Evolutionary conservation across 768 basidiomycete species (phyloP).

Genomic region (Cytidiella melzeri): DNA sequence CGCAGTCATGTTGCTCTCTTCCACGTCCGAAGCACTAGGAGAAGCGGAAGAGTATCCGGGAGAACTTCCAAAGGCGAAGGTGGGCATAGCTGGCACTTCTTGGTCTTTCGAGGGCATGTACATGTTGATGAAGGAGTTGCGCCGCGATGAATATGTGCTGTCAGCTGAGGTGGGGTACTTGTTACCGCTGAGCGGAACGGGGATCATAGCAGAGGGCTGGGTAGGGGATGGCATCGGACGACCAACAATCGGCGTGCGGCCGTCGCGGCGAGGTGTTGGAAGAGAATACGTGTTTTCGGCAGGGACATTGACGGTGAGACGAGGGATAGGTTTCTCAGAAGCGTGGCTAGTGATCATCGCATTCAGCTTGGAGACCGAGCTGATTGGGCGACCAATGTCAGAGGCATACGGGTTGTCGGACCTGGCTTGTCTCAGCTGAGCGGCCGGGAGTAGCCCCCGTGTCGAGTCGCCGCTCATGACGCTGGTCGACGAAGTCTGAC

Average conservation of each 20-base stretch:
- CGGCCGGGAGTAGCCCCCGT: slow-evolving; percentile 11
- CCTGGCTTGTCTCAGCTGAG: slow-evolving; percentile 5
- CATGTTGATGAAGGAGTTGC: slow-evolving; percentile 25
- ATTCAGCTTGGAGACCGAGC: slow-evolving; percentile 17
- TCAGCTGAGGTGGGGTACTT: slow-evolving; percentile 13
- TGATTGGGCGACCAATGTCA: slow-evolving; percentile 15
- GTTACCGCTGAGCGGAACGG: slow-evolving; percentile 18
- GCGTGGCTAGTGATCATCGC: slow-evolving; percentile 14
- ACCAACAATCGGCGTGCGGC: slow-evolving; percentile 16
- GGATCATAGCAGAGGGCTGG: slow-evolving; percentile 7
- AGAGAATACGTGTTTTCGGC: slow-evolving; percentile 5
- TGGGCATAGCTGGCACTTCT: slow-evolving; percentile 7
- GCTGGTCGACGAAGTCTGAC: not conserved
- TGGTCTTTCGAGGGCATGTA: slow-evolving; percentile 14
- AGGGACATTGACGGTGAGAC: slow-evolving; percentile 1
- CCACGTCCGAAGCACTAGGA: slow-evolving; percentile 6
- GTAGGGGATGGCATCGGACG: slow-evolving; percentile 13
- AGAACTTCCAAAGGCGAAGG: not conserved
- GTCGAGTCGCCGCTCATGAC: slow-evolving; percentile 15
- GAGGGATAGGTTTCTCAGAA: slow-evolving; percentile 9
- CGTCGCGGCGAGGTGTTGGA: slow-evolving; percentile 17
- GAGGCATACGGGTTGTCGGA: slow-evolving; percentile 4
- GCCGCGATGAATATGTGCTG: slow-evolving; percentile 5
- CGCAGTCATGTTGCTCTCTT: not conserved
- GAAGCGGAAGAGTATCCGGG: not conserved